Evolutionary conservation across 768 basidiomycete species (phyloP), one percentile per base, ranked within the genome.

Genomic region (Pisolithus orientalis): DNA sequence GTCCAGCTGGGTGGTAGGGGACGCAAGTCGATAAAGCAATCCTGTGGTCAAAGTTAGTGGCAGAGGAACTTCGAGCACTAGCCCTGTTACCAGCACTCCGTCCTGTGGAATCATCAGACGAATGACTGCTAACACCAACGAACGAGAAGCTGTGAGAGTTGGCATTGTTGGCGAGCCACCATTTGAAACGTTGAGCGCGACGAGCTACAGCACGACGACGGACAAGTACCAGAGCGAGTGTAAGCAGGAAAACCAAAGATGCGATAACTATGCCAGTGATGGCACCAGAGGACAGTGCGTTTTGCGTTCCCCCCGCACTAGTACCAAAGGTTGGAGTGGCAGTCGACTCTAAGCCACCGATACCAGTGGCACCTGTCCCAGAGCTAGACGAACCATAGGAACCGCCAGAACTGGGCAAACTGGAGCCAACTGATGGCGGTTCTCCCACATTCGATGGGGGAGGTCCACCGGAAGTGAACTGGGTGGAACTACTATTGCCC

Each of bases 41-140:
- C 71, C n/a, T 70, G 21, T 75, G 75, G 49, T 82, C 80, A 59
- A 76, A 73, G n/a, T 75, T 78, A 16, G 84, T 84, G 16, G 75
- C 84, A 48, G 84, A 85, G 66, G 83, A 85, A 65, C 83, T 85
- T 46, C 82, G 73, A 3, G 70, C 64, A 44, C 68, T 74, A 42
- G 52, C 56, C 21, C 64, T 62, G 49, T 68, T 68, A 13, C 50
- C 39, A 14, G 55, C 51, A 2, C 54, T 50, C 37, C 59, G 56
- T 28, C 34, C 58, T 29, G 56, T 61, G 44, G 54, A 54, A 39
- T 50, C 48, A 16, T 39, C 52, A 31, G 60, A 52, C 27, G 47
- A 57, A 42, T 58, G 50, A 29, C 51, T 52, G 37, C 56, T 57
- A 46, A 45, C 31, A 4, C 49, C 59, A 11, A 58, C 50, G 28